Conservation (phyloP, 2,329 filamentous ascomycete species). For the Xylariaceae sp. region DNA sequence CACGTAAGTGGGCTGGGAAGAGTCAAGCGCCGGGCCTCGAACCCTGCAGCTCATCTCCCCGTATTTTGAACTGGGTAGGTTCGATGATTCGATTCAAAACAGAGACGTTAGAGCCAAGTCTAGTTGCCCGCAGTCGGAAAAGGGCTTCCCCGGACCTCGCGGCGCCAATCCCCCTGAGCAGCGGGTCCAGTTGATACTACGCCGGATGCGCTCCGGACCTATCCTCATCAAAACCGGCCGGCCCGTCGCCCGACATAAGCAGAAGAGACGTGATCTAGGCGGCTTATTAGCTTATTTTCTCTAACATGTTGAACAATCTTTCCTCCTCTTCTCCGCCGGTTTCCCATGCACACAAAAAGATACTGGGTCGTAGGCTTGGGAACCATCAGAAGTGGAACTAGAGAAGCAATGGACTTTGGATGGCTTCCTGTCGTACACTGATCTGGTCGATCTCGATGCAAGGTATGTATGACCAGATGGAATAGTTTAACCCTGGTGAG, state of each 20-base stretch:
- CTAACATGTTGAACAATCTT: background rate
- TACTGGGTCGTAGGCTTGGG: background rate
- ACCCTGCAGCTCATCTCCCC: background rate
- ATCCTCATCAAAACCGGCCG: background rate
- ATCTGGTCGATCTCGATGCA: background rate
- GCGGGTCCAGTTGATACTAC: background rate
- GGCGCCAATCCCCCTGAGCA: background rate
- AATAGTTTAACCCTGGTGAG: background rate
- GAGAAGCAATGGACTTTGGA: background rate
- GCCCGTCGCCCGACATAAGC: background rate
- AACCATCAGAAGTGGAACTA: background rate
- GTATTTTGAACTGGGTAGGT: background rate
- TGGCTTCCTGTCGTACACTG: background rate
- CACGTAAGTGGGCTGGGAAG: background rate
- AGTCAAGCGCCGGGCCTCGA: background rate
- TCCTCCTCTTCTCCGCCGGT: background rate
- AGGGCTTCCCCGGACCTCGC: background rate
- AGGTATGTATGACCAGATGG: background rate
- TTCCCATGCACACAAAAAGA: background rate
- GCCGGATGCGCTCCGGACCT: background rate
- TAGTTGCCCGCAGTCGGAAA: background rate
- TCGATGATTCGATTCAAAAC: background rate
- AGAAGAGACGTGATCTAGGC: background rate
- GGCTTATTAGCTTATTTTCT: no score
- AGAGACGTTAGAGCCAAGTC: background rate